Evolutionary conservation across 768 basidiomycete genomes (phyloP).

Genomic region (Lactarius sp.): DNA sequence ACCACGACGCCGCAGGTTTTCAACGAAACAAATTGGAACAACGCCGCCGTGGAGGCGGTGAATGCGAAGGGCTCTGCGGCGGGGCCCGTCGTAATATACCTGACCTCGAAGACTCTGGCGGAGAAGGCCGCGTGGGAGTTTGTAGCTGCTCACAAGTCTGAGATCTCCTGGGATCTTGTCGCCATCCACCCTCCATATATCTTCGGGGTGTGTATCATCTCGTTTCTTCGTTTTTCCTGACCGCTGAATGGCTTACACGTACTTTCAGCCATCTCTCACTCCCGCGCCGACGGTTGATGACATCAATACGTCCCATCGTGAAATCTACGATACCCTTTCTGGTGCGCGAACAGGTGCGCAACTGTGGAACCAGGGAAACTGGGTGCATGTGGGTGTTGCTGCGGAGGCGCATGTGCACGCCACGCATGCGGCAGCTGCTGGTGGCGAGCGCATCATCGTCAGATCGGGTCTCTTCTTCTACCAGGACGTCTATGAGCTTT

Average conservation of each 20-base stretch:
- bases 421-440: background rate
- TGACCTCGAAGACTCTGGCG: slow-evolving; percentile 53
- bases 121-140: slow-evolving; percentile 56
- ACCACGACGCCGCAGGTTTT: slow-evolving; percentile 24
- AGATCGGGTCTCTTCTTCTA: slow-evolving; percentile 9
- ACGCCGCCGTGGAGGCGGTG: slow-evolving; percentile 40
- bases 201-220: slow-evolving; percentile 9
- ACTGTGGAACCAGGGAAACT: slow-evolving; percentile 1
- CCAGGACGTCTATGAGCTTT: slow-evolving; percentile 10
- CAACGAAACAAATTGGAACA: slow-evolving; percentile 46
- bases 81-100: slow-evolving; percentile 41
- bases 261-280: slow-evolving; percentile 31
- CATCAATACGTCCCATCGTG: slow-evolving; percentile 20
- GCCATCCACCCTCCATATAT: slow-evolving; percentile 49
- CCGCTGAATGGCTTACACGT: background rate
- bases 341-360: slow-evolving; percentile 4
- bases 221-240: background rate
- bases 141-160: slow-evolving; percentile 39
- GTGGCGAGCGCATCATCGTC: slow-evolving; percentile 19
- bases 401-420: slow-evolving; percentile 19
- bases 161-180: slow-evolving; percentile 47
- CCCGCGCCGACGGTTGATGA: slow-evolving; percentile 15
- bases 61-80: slow-evolving; percentile 48
- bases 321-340: slow-evolving; percentile 13
- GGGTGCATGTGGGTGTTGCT: slow-evolving; percentile 2